These are phyloP conservation scores for Salix viminalis DNA, from an alignment of 345 rosid genomes.

Conservation along the genomic window DNA sequence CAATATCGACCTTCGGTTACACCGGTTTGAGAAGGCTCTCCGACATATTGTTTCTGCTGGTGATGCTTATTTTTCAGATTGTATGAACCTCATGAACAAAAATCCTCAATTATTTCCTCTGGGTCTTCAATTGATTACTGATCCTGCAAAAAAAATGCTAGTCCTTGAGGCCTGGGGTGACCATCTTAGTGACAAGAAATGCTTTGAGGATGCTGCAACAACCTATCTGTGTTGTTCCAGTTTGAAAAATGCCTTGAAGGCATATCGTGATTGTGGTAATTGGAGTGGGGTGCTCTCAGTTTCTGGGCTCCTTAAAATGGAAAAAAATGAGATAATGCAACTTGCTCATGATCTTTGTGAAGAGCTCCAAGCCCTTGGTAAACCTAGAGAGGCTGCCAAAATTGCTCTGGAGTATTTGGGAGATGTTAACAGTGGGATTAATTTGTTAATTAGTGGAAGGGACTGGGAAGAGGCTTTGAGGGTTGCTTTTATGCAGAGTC, in stretches of 20 bases:
- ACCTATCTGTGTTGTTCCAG: slow-evolving; percentile 69
- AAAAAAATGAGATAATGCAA: slow-evolving; percentile 58
- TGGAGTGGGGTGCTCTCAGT: slow-evolving; percentile 89
- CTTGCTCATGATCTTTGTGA: slow-evolving; percentile 84
- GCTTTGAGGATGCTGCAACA: slow-evolving; percentile 86
- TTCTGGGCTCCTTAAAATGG: slow-evolving; percentile 73
- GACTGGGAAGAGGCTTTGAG: slow-evolving; percentile 97
- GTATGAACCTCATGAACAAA: slow-evolving; percentile 69
- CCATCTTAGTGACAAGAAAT: slow-evolving; percentile 65
- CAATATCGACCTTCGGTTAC: slow-evolving; percentile 75
- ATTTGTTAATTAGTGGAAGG: slow-evolving; percentile 68
- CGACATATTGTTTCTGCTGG: slow-evolving; percentile 79
- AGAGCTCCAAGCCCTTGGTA: slow-evolving; percentile 92
- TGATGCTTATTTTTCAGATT: slow-evolving; percentile 58
- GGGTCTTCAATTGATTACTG: slow-evolving; percentile 67
- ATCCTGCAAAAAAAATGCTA: slow-evolving; percentile 48
- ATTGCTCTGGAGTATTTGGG: slow-evolving; percentile 80
- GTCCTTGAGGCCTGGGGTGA: slow-evolving; percentile 95
- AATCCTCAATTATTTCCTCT: slow-evolving; percentile 77
- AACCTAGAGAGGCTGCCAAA: slow-evolving; percentile 91
- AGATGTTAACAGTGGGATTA: slow-evolving; percentile 63
- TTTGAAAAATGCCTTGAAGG: slow-evolving; percentile 79
- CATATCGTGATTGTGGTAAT: slow-evolving; percentile 77
- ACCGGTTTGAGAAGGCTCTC: slow-evolving; percentile 81
- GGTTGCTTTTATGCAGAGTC: slow-evolving; percentile 63